phyloP scores from a whole-genome alignment of 1,139 yeast species.

The Yamadazyma sp. region DNA sequence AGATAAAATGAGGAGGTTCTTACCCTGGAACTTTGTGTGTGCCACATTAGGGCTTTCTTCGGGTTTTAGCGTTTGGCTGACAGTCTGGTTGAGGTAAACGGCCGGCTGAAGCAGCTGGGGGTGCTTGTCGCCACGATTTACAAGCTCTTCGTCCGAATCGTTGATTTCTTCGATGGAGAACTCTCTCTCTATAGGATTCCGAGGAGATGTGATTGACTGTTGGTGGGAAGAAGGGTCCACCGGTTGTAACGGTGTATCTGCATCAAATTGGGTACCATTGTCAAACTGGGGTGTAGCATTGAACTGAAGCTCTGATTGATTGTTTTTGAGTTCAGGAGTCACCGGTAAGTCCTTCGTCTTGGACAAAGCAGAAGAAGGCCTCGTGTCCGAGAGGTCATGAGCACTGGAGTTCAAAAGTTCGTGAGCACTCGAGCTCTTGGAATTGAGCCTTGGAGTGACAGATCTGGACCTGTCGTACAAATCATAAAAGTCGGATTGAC shows the following conservation, averaged over 20 bases:
- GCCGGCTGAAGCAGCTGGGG: constrained; percentile 14
- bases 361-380: constrained; percentile 19
- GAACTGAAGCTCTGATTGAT: no score
- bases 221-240: no score
- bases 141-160: constrained; percentile 40
- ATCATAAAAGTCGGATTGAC: constrained; percentile 17
- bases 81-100: constrained; percentile 8
- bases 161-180: constrained; percentile 44
- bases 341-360: constrained; percentile 33
- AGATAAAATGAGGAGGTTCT: constrained; percentile 39
- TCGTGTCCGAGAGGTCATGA: constrained; percentile 10
- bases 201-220: no score
- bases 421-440: constrained; percentile 10
- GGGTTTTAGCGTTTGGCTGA: constrained; percentile 1
- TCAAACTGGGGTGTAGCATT: neutral
- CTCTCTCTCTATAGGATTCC: constrained; percentile 21
- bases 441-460: constrained; percentile 16
- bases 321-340: constrained; percentile 21
- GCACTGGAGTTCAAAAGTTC: constrained; percentile 6
- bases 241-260: no score
- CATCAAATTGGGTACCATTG: no score
- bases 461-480: constrained; percentile 22
- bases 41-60: constrained; percentile 11
- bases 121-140: constrained; percentile 8
- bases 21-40: constrained; percentile 23